Percentiles rank a stretch among this genome's conserved stretches.
Conservation (phyloP, 805 yeast genomes). For the Ogataea trehalophila region DNA sequence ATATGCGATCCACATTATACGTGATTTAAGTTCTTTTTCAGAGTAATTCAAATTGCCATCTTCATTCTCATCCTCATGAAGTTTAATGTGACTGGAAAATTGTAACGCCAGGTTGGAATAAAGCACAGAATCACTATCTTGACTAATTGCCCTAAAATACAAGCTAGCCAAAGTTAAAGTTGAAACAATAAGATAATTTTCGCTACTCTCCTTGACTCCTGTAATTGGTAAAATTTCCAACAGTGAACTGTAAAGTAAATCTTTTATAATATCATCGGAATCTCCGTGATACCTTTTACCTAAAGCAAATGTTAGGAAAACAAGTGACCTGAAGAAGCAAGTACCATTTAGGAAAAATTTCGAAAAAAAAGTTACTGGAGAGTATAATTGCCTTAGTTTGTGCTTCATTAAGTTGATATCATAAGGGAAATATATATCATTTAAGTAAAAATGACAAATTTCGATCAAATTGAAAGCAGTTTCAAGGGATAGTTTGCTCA, state of each 20-base stretch:
- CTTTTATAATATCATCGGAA: constrained; percentile 11
- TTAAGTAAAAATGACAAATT: constrained; percentile 19
- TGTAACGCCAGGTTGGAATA: constrained; percentile 25
- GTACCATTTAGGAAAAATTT: constrained; percentile 5
- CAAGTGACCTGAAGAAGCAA: constrained; percentile 17
- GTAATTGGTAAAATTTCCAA: constrained; percentile 16
- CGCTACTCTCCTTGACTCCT: constrained; percentile 6
- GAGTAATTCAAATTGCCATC: background rate
- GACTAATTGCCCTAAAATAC: constrained; percentile 20
- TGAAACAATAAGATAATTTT: constrained; percentile 17
- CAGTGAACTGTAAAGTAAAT: constrained; percentile 13
- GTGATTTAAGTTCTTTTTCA: constrained; percentile 18
- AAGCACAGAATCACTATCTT: constrained; percentile 23
- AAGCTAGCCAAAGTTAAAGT: constrained; percentile 18
- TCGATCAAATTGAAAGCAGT: constrained; percentile 14
- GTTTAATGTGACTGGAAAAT: constrained; percentile 19
- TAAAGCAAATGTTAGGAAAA: constrained; percentile 19
- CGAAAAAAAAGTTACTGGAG: constrained; percentile 8
- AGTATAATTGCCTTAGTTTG: constrained; percentile 12
- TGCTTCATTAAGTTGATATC: constrained; percentile 15
- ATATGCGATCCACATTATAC: constrained; percentile 24
- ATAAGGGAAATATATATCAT: constrained; percentile 22
- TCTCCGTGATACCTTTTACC: constrained; percentile 21
- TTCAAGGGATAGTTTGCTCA: constrained; percentile 10
- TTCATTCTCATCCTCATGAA: constrained; percentile 8